Evolutionary conservation across 2,329 filamentous ascomycete species (phyloP), one percentile per base, ranked within the genome.

Genomic region (Fusarium ambrosium): DNA sequence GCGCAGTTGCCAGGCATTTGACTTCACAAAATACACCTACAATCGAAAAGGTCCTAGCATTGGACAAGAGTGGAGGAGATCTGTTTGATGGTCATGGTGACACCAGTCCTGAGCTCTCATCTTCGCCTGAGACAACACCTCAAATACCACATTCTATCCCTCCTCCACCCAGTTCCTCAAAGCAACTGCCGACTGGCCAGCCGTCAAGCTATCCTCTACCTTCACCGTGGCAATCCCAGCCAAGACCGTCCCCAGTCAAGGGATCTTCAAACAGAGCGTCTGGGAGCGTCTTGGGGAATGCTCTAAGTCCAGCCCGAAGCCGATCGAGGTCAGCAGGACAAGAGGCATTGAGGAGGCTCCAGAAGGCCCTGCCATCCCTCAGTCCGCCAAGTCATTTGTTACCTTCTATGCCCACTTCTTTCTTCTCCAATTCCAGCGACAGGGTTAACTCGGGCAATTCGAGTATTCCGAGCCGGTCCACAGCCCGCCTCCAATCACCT

Each of bases 311-410:
- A 20, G 82, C 81, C 10, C 84, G 88, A 61, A 85, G 86, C 53
- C 82, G 90, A 22, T 88, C 90, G 20, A 85, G 86, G 18, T 92
- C 90, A 2, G 86, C 86, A 4, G 87, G 90, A 16, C 85, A 89
- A 37, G 90, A 91, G 64, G 87, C 89, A 6, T 79, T 92, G 29
- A 90, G 86, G 79, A 88, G 85, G 72, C 79, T 92, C 51, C 88
- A 88, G 51, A 90, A 88, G 70, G 89, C 86, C 1, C 79, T 92
- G 10, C 89, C 90, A 2, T 91, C 89, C 7, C 83, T 90, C 37
- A 71, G 70, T 53, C 70, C 79, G 7, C 78, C 82, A 2, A 71
- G 77, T n/a, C 77, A 81, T 58, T 69, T 84, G 14, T 66, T 83
- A 8, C 81, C 83, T 6, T 88, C 88, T 1, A 80, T 89, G 4